Evolutionary conservation across 495 filamentous ascomycete species (phyloP), one percentile per base, ranked within the genome.

Genomic region (Schizothecium vesticola): DNA sequence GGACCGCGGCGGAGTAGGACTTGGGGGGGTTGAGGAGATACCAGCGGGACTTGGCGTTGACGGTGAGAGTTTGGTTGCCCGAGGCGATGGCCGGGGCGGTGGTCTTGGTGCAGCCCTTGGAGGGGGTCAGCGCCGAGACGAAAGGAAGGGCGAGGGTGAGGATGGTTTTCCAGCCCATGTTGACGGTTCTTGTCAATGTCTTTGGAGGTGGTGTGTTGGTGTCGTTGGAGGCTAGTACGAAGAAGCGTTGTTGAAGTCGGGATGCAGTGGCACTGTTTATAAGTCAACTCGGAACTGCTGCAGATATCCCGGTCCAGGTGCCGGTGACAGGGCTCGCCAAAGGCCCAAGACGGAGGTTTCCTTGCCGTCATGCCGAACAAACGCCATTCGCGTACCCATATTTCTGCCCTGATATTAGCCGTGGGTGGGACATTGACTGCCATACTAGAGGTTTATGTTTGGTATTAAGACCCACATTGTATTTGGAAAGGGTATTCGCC

Each of bases 1-100:
- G 76, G 24, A 76, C 72, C 55, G 56, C 72, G 8, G 75, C 64
- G 73, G 80, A 74, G 70, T 82, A 82, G 71, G 76, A 70, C 3
- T 74, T 68, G 3, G 80, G 80, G 0, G 77, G 33, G 13, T 72
- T 76, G 13, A 82, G 59, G 61, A 73, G 74, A 63, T 76, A 82
- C 25, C 77, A 23, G 22, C 72, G 70, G 21, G 24, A 3, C 36
- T 69, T 74, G 61, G 36, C 36, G 66, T 71, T 72, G 21, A 67
- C 31, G 60, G 60, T 61, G 23, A 31, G n/a, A n/a, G 60, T 61
- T n/a, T 51, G 43, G 43, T 51, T 51, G 43, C 43, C 43, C 7
- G 43, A 19, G 43, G 43, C 43, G 43, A 51, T 0, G 43, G 43
- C 6, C 1, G 43, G 43, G 19, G 43, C 19, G 43, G 43, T 7